Evolutionary conservation across 306 rosid genomes (phyloP).

Genomic region (Heteromeles arbutifolia): DNA sequence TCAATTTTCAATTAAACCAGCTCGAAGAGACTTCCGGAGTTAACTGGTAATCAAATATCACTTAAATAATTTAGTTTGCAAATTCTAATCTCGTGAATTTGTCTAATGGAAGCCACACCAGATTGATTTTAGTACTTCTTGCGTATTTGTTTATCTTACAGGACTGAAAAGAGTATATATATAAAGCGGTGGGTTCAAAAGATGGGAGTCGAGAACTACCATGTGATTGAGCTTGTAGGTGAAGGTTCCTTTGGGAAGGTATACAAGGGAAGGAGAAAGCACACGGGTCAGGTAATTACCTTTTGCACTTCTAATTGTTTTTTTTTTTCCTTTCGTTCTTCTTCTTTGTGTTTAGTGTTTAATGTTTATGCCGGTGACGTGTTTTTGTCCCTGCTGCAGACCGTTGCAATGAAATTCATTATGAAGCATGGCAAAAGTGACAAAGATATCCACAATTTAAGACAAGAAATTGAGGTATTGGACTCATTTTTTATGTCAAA

Average conservation of each 20-base stretch:
- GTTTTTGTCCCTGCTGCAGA: slow-evolving; percentile 30
- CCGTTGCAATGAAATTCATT: slow-evolving; percentile 96
- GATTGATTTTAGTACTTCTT: neutral
- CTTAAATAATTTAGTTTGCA: neutral
- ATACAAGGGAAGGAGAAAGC: slow-evolving; percentile 84
- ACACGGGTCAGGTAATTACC: slow-evolving; percentile 64
- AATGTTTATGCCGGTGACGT: neutral
- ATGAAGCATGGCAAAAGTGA: slow-evolving; percentile 97
- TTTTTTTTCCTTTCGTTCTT: neutral
- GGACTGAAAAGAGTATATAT: neutral
- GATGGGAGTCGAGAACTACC: slow-evolving; percentile 94
- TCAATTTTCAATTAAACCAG: neutral
- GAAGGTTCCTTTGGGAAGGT: slow-evolving; percentile 99
- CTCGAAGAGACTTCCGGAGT: neutral
- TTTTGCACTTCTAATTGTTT: neutral
- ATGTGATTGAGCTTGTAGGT: slow-evolving; percentile 91
- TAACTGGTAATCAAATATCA: neutral
- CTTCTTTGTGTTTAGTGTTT: neutral
- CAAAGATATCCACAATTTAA: slow-evolving; percentile 77
- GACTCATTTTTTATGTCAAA: neutral
- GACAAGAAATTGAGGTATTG: slow-evolving; percentile 91
- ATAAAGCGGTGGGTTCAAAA: neutral
- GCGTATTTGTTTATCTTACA: neutral
- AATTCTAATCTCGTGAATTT: neutral
- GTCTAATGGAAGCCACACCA: neutral